phyloP scores from a whole-genome alignment of 2,329 filamentous ascomycete species.

The Hypomyces rosellus region DNA sequence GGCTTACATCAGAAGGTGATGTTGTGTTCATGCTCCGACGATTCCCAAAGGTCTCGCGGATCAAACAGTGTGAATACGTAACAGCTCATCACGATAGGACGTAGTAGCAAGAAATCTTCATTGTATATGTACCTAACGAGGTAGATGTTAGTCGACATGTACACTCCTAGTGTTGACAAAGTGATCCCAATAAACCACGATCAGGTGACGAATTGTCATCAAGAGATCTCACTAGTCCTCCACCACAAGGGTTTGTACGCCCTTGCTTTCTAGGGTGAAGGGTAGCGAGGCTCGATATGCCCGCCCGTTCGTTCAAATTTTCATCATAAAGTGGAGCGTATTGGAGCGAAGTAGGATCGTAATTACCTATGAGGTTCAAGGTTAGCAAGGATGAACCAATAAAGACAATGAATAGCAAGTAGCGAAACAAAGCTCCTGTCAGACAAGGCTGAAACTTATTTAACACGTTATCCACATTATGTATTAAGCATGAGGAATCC shows the following conservation, averaged over 20 bases:
- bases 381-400: conserved; percentile 31
- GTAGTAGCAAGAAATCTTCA: conserved; percentile 15
- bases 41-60: conserved; percentile 30
- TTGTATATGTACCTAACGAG: conserved; percentile 30
- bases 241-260: conserved; percentile 57
- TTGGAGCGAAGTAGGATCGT: background rate
- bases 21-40: conserved; percentile 46
- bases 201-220: conserved; percentile 64
- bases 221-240: conserved; percentile 47
- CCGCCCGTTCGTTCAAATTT: conserved; percentile 64
- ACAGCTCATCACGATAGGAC: conserved; percentile 40
- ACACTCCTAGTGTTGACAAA: conserved; percentile 19
- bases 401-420: conserved; percentile 15
- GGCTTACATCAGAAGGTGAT: conserved; percentile 49
- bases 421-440: conserved; percentile 37
- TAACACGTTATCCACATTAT: conserved; percentile 56
- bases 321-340: conserved; percentile 45
- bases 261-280: conserved; percentile 47
- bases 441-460: conserved; percentile 63
- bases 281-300: conserved; percentile 53
- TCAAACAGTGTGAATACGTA: conserved; percentile 58
- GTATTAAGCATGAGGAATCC: conserved; percentile 64
- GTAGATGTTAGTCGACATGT: conserved; percentile 25
- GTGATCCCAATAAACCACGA: conserved; percentile 29
- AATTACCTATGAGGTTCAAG: conserved; percentile 36